These are phyloP conservation scores for Serendipita sp. DNA, from an alignment of 768 basidiomycete genomes.

Conservation along the genomic window DNA sequence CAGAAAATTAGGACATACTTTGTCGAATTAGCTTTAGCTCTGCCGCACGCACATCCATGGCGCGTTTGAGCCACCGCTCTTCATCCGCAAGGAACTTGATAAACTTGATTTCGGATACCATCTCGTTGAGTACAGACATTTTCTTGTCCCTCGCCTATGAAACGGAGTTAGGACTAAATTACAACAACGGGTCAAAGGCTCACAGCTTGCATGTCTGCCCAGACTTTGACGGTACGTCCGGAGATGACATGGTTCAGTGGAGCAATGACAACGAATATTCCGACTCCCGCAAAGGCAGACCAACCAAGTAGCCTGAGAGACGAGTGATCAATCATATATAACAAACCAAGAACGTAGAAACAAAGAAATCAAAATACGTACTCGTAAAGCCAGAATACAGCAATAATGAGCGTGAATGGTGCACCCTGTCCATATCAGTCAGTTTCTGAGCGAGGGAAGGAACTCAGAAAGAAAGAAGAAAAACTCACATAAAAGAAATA, in stretches of 20 bases:
- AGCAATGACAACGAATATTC: conserved; percentile 48
- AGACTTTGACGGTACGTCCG: conserved; percentile 28
- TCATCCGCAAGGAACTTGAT: conserved; percentile 81
- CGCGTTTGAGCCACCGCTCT: conserved; percentile 54
- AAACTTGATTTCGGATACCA: conserved; percentile 61
- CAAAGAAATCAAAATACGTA: conserved; percentile 20
- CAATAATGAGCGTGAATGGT: conserved; percentile 66
- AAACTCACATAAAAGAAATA: conserved; percentile 57
- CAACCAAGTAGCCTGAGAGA: conserved; percentile 40
- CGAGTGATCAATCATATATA: too few relatives aligned
- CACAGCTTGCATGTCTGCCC: neutral
- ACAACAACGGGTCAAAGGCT: conserved; percentile 20
- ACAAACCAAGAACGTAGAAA: neutral
- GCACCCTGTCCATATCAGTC: conserved; percentile 20
- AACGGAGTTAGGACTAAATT: conserved; percentile 38
- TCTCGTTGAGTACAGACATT: conserved; percentile 63
- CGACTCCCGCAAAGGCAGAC: conserved; percentile 62
- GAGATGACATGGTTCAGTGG: conserved; percentile 58
- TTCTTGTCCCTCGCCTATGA: conserved; percentile 56
- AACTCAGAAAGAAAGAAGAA: conserved; percentile 10
- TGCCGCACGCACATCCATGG: conserved; percentile 41
- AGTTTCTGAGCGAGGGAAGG: too few relatives aligned
- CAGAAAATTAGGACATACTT: conserved; percentile 2
- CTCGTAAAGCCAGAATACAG: conserved; percentile 62
- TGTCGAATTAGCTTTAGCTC: conserved; percentile 55